A percentile compares a stretch with the other conserved stretches of the same genome.
Evolutionary conservation across 1,284 basidiomycete genomes (phyloP).

Genomic region (Puccinia coronata): DNA sequence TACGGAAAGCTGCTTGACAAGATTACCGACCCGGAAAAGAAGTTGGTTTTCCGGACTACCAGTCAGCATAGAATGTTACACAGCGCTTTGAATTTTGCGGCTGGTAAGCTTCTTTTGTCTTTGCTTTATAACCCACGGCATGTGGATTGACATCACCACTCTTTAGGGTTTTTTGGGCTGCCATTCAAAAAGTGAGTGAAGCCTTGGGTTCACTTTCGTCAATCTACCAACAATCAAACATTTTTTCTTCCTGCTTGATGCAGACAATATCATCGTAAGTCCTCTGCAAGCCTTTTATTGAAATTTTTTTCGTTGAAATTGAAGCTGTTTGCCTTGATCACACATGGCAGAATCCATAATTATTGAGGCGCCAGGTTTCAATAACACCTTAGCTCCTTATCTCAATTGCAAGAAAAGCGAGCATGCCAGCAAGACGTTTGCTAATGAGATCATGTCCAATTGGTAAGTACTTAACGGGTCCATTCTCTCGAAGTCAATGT

Average conservation of each 20-base stretch:
- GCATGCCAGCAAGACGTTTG: constrained; percentile 24
- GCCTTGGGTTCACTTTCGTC: neutral
- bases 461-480: constrained; percentile 26
- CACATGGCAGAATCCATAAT: constrained; percentile 41
- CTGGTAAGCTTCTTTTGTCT: constrained; percentile 25
- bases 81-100: constrained; percentile 48
- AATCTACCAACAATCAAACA: neutral
- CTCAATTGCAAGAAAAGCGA: constrained; percentile 36
- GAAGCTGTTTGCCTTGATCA: neutral
- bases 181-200: constrained; percentile 47
- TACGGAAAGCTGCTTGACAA: constrained; percentile 44
- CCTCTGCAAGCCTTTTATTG: neutral
- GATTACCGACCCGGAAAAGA: constrained; percentile 18
- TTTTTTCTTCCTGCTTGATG: neutral
- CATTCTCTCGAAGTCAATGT: too few relatives aligned
- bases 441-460: constrained; percentile 15
- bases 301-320: neutral
- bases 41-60: constrained; percentile 48
- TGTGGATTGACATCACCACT: neutral
- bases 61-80: constrained; percentile 49
- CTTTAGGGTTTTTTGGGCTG: constrained; percentile 43
- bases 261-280: constrained; percentile 49
- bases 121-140: neutral
- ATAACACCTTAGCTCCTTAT: constrained; percentile 49
- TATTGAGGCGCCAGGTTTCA: constrained; percentile 43